A percentile compares a stretch with the other conserved stretches of the same genome.
Conservation (phyloP, 2,329 filamentous ascomycete species). For the Xylariaceae sp. region DNA sequence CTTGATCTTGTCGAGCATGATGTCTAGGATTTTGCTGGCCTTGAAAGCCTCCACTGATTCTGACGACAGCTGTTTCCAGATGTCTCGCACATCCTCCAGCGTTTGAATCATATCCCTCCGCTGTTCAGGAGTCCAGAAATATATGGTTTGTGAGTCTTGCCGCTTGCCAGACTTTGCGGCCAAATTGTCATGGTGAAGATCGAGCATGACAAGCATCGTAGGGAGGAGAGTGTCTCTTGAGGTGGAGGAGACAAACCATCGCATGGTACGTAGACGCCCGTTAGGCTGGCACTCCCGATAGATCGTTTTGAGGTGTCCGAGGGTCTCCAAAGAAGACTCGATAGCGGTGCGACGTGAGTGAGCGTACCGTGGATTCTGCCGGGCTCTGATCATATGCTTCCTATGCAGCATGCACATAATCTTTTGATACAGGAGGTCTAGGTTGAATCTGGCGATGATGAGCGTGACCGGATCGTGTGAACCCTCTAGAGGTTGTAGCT, state of each 20-base stretch:
- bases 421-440: conserved; percentile 85
- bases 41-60: conserved; percentile 88
- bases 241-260: conserved; percentile 74
- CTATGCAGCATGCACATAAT: conserved; percentile 85
- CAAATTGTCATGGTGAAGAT: conserved; percentile 68
- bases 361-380: conserved; percentile 74
- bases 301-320: conserved; percentile 72
- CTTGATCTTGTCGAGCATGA: conserved; percentile 79
- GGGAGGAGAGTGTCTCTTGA: conserved; percentile 83
- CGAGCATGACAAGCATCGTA: conserved; percentile 77
- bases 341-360: conserved; percentile 82
- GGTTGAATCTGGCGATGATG: conserved; percentile 77
- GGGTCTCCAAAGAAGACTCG: conserved; percentile 77
- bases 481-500: conserved; percentile 69
- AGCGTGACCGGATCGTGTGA: conserved; percentile 77
- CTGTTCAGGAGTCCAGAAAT: conserved; percentile 55
- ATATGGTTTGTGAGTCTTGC: conserved; percentile 39
- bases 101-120: conserved; percentile 71
- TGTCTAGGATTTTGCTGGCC: conserved; percentile 71
- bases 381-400: conserved; percentile 75
- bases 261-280: conserved; percentile 67
- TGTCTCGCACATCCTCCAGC: conserved; percentile 67
- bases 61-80: conserved; percentile 77
- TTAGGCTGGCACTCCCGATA: conserved; percentile 68
- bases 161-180: conserved; percentile 37